Evolutionary conservation across 768 basidiomycete genomes (phyloP).

Genomic region (Tricholoma saponaceum): DNA sequence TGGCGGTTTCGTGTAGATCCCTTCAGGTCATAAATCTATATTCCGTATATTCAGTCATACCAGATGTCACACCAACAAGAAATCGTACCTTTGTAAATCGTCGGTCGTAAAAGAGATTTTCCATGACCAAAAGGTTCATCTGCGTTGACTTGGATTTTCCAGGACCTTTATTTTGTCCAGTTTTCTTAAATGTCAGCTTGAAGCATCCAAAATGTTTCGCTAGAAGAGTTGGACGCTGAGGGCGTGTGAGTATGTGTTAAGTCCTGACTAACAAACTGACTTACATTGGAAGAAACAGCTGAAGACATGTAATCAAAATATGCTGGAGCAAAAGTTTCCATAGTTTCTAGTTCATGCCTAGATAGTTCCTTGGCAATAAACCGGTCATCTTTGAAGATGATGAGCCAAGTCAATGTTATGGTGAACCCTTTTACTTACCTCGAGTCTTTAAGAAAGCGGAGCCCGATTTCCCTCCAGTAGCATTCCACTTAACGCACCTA

Average conservation of each 20-base stretch:
- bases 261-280: slow-evolving; percentile 18
- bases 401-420: slow-evolving; percentile 1
- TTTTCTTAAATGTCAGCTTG: slow-evolving; percentile 87
- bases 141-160: slow-evolving; percentile 76
- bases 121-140: slow-evolving; percentile 98
- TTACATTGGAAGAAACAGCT: slow-evolving; percentile 79
- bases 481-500: slow-evolving; percentile 94
- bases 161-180: slow-evolving; percentile 60
- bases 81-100: slow-evolving; percentile 79
- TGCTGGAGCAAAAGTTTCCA: slow-evolving; percentile 95
- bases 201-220: slow-evolving; percentile 98
- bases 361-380: slow-evolving; percentile 99
- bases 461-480: slow-evolving; percentile 93
- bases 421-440: slow-evolving; percentile 43
- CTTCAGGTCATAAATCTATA: slow-evolving; percentile 93
- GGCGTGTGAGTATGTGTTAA: slow-evolving; percentile 9
- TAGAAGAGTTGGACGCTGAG: slow-evolving; percentile 85
- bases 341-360: slow-evolving; percentile 83
- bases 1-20: slow-evolving; percentile 93
- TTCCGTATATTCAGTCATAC: not conserved
- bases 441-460: slow-evolving; percentile 95
- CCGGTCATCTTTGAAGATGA: slow-evolving; percentile 70
- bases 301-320: slow-evolving; percentile 99
- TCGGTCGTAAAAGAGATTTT: slow-evolving; percentile 93
- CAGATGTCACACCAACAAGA: not conserved